phyloP scores from a whole-genome alignment of 2,329 filamentous ascomycete species.

The Colletotrichum tamarilloi region DNA sequence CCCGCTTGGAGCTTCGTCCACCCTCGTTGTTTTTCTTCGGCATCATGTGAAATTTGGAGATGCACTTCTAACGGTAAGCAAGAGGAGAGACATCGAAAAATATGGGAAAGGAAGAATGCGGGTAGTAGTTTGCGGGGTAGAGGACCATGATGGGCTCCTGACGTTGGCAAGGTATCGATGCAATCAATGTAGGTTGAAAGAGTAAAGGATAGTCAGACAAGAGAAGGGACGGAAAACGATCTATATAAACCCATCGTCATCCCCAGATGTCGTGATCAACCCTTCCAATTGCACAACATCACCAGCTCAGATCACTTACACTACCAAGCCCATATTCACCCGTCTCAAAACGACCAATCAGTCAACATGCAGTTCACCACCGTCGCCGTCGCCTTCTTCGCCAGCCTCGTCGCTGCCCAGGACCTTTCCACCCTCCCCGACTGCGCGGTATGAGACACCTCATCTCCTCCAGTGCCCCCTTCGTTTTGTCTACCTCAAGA shows the following conservation, averaged over 20 bases:
- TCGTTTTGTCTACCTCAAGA: background rate
- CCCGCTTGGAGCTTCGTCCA: background rate
- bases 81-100: background rate
- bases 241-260: slow-evolving; percentile 17
- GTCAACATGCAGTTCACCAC: slow-evolving; percentile 42
- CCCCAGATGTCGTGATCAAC: slow-evolving; percentile 16
- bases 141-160: background rate
- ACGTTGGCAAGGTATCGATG: background rate
- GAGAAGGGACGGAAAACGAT: background rate
- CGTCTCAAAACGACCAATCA: background rate
- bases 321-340: no score
- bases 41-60: slow-evolving; percentile 25
- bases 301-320: background rate
- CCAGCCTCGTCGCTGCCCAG: slow-evolving; percentile 38
- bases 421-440: slow-evolving; percentile 21
- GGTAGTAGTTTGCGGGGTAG: slow-evolving; percentile 1
- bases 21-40: background rate
- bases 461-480: background rate
- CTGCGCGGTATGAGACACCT: slow-evolving; percentile 14
- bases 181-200: no score
- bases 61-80: no score
- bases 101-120: background rate
- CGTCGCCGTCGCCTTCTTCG: slow-evolving; percentile 37
- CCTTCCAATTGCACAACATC: slow-evolving; percentile 6
- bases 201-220: background rate